Base-by-base conservation (phyloP, 148 eudicot species). In the Amaranthus hypochondriacus region DNA sequence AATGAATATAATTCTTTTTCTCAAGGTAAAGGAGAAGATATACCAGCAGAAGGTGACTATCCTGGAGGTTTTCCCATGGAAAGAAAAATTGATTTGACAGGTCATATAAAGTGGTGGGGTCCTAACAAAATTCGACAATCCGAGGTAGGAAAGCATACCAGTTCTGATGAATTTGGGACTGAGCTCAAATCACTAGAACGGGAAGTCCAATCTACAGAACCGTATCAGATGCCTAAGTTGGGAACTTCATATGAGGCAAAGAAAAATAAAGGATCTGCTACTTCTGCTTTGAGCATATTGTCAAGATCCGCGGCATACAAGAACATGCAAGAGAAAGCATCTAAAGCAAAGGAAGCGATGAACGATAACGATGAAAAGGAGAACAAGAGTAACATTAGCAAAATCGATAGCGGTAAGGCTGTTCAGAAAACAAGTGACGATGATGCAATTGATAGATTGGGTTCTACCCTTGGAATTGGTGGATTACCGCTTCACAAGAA, bases 101-200 rank as follows among this genome's bases (percentile, higher is more conserved):
- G 87, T 76, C 85, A 86, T 81, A 86, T 95, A 61, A 95, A 95
- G 78, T 95, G 99, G 99, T 95, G 97, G 99, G 90, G 88, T 43
- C 78, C 81, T 56, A 87, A 79, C 78, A 89, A 86, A 86, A 51
- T 79, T 62, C 88, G 91, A 70, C 86, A 79, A 12, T 70, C 85
- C 9, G 98, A 91, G 73, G 66, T 85, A 10, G 57, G 70, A 66
- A 92, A 83, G 73, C 84, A 79, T 42, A 85, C 83, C 57, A 77
- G 77, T 72, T 63, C 85, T 21, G 99, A 92, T 72, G 97, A 92
- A 61, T 80, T 85, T 70, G 85, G 86, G 77, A 80, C 81, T 66
- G 99, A 95, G 72, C 94, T 92, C 57, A 95, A 85, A 83, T 77
- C 90, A 51, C 75, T 87, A 43, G 96, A 92, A 67, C 79, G 86